These are phyloP conservation scores for Ustilago shanxiensis DNA, from an alignment of 1,284 basidiomycete genomes.

Conservation along the genomic window DNA sequence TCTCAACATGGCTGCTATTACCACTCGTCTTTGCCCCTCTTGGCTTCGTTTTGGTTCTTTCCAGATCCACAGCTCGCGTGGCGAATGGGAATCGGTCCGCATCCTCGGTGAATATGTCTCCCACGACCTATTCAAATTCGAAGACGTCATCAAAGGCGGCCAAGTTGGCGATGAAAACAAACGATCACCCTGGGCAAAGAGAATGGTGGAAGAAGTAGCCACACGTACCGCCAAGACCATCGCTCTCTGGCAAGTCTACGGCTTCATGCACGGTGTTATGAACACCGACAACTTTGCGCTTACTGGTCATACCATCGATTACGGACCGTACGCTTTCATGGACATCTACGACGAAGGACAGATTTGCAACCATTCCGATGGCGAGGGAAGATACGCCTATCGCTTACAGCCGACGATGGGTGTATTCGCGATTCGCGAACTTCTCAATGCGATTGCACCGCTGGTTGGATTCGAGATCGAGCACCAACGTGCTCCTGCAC, in stretches of 20 bases:
- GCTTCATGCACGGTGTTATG: constrained; percentile 77
- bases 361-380: constrained; percentile 94
- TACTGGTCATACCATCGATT: constrained; percentile 88
- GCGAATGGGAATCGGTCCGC: constrained; percentile 76
- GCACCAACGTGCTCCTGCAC: constrained; percentile 67
- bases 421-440: constrained; percentile 48
- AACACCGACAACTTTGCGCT: constrained; percentile 87
- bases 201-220: constrained; percentile 72
- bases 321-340: constrained; percentile 90
- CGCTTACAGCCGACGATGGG: constrained; percentile 73
- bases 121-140: constrained; percentile 74
- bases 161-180: constrained; percentile 3
- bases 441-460: constrained; percentile 42
- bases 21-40: constrained; percentile 86
- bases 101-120: constrained; percentile 75
- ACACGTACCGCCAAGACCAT: constrained; percentile 89
- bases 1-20: constrained; percentile 82
- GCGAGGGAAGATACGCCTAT: constrained; percentile 87
- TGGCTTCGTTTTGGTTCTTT: constrained; percentile 94
- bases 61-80: constrained; percentile 80
- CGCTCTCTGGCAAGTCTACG: constrained; percentile 84
- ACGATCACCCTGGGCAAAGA: constrained; percentile 49
- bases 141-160: constrained; percentile 47
- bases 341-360: constrained; percentile 77
- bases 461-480: constrained; percentile 55